Evolutionary conservation across 768 basidiomycete genomes (phyloP).

Genomic region (Russula abietina): DNA sequence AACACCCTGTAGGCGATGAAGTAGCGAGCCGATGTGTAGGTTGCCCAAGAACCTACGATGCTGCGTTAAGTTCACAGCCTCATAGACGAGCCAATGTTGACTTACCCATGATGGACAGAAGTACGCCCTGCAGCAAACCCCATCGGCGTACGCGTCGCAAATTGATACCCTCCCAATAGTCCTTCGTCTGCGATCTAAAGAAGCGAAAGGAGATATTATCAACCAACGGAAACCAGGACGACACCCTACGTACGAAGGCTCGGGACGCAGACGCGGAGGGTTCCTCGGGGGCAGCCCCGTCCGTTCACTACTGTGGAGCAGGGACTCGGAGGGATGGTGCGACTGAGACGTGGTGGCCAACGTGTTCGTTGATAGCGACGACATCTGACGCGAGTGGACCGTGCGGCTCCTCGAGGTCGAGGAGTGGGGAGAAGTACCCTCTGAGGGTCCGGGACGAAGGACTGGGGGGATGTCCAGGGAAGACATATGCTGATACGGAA

Average conservation of each 20-base stretch:
- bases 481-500: constrained; percentile 5
- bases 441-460: constrained; percentile 3
- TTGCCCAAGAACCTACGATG: constrained; percentile 49
- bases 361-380: constrained; percentile 31
- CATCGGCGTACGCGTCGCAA: constrained; percentile 35
- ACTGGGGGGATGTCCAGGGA: constrained; percentile 8
- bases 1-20: constrained; percentile 50
- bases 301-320: constrained; percentile 32
- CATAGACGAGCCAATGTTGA: constrained; percentile 5
- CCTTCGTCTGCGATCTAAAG: constrained; percentile 32
- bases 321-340: constrained; percentile 30
- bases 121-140: constrained; percentile 27
- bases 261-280: constrained; percentile 46
- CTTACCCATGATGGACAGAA: constrained; percentile 38
- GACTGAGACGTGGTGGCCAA: constrained; percentile 30
- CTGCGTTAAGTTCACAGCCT: background rate
- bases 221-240: background rate
- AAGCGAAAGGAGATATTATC: constrained; percentile 30
- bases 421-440: background rate
- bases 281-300: constrained; percentile 36
- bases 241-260: constrained; percentile 30
- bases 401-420: constrained; percentile 1
- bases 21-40: constrained; percentile 60
- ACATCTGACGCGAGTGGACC: constrained; percentile 28
- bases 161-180: constrained; percentile 28